Evolutionary conservation across 257 asterid species (phyloP).

Genomic region (Orobanche coerulescens): DNA sequence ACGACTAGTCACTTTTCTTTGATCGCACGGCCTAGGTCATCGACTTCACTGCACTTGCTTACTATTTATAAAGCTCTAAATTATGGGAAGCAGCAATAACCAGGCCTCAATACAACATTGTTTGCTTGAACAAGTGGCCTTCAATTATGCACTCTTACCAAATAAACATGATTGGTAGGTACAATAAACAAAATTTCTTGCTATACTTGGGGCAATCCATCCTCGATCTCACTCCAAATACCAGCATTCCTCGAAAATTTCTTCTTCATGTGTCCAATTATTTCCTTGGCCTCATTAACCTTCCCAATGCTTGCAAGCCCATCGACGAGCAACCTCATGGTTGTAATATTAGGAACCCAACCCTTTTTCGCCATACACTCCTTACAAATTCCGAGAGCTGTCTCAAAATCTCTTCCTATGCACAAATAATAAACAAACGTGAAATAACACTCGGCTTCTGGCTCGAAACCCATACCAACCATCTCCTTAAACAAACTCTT

Average conservation of each 20-base stretch:
- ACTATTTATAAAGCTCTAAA: no score
- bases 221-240: slow-evolving; percentile 65
- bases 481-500: slow-evolving; percentile 47
- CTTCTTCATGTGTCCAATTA: slow-evolving; percentile 48
- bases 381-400: slow-evolving; percentile 41
- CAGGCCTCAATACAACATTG: neutral
- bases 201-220: slow-evolving; percentile 39
- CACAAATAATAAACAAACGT: slow-evolving; percentile 59
- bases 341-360: slow-evolving; percentile 64
- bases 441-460: slow-evolving; percentile 49
- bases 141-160: no score
- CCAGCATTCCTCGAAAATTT: slow-evolving; percentile 45
- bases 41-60: no score
- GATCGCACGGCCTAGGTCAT: no score
- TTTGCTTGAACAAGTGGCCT: no score
- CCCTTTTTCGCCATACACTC: slow-evolving; percentile 47
- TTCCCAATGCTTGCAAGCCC: slow-evolving; percentile 54
- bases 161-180: no score
- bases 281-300: slow-evolving; percentile 53
- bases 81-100: neutral
- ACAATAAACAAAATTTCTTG: no score
- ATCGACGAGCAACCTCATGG: slow-evolving; percentile 66
- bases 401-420: slow-evolving; percentile 46
- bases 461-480: slow-evolving; percentile 36
- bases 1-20: no score